A percentile compares a stretch with the other conserved stretches of the same genome.
Evolutionary conservation across 768 basidiomycete genomes (phyloP).

Genomic region (Leccinum uliginosum): DNA sequence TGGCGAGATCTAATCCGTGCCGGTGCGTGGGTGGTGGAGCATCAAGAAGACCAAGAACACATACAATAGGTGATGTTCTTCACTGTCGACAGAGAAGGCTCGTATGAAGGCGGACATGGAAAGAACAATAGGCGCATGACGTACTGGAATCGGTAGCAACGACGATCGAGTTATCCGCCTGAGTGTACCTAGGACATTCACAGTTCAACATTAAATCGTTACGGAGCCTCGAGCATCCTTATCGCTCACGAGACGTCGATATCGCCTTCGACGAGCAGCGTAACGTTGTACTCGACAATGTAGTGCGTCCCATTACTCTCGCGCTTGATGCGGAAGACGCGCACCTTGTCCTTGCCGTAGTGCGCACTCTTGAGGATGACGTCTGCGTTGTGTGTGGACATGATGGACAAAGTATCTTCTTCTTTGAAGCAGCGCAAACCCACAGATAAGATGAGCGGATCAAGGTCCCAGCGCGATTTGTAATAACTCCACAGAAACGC

Average conservation of each 20-base stretch:
- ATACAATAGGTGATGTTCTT: conserved; percentile 67
- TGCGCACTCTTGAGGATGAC: conserved; percentile 45
- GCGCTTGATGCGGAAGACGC: conserved; percentile 82
- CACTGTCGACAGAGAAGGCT: conserved; percentile 33
- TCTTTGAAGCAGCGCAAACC: neutral
- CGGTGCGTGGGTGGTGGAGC: no score
- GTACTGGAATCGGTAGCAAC: conserved; percentile 91
- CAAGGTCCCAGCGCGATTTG: neutral
- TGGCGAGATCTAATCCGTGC: conserved; percentile 62
- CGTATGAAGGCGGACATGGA: neutral
- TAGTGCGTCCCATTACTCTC: conserved; percentile 56
- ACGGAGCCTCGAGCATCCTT: neutral
- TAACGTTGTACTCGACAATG: conserved; percentile 82
- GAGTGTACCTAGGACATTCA: conserved; percentile 57
- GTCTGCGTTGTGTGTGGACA: conserved; percentile 21
- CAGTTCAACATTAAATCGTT: neutral
- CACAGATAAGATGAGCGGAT: neutral
- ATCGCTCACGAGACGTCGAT: conserved; percentile 63
- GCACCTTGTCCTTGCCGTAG: conserved; percentile 87
- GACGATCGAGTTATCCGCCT: conserved; percentile 83
- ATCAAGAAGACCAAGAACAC: conserved; percentile 4
- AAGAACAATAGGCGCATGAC: conserved; percentile 20
- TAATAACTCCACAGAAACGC: neutral
- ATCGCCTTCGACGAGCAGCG: conserved; percentile 76
- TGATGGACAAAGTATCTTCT: conserved; percentile 12